Evolutionary conservation across 306 rosid genomes (phyloP), one percentile per base, ranked within the genome.

Genomic region (Begonia loranthoides): DNA sequence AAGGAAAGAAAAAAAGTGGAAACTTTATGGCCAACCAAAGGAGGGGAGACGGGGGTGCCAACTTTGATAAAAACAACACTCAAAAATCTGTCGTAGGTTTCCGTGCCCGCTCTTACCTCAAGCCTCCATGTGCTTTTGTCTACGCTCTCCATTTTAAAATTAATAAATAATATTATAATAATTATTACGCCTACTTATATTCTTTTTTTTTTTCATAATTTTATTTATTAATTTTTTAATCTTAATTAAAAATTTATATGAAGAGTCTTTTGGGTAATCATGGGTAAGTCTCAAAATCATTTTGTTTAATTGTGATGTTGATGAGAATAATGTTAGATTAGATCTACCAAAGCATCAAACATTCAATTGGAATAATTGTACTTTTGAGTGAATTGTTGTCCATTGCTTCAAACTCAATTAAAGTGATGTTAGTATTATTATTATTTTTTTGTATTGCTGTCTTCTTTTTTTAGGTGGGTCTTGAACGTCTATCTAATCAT

Each of bases 51-150:
- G 4, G 34, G 34, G 34, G 34, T 28, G 34, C 34, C 34, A 28
- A 28, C 34, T 28, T 28, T 28, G 2, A 28, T 6, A 2, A 43
- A 43, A 43, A 43, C n/a, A n/a, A n/a, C n/a, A 43, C 13, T 43
- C 2, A 43, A 43, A 43, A 43, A 43, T 10, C 46, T 43, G 1
- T 13, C 46, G 1, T 43, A 12, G 46, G 12, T 43, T 43, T 43
- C 14, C 4, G 12, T 7, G 46, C 46, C 12, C 46, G 7, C 14
- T 43, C 46, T 43, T 43, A 1, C 12, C 14, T 13, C 12, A 3
- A 43, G 14, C 12, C 46, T 43, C 46, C 46, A 43, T 43, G 46
- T 43, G 46, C 46, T 43, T 43, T 43, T 43, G 46, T 43, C 46
- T 43, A 43, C 14, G 5, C 14, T 43, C 46, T 43, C 14, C 7